Percentiles rank a stretch among this genome's conserved stretches.
Conservation (phyloP, 2,329 filamentous ascomycete species). For the Fusarium tuaranense region DNA sequence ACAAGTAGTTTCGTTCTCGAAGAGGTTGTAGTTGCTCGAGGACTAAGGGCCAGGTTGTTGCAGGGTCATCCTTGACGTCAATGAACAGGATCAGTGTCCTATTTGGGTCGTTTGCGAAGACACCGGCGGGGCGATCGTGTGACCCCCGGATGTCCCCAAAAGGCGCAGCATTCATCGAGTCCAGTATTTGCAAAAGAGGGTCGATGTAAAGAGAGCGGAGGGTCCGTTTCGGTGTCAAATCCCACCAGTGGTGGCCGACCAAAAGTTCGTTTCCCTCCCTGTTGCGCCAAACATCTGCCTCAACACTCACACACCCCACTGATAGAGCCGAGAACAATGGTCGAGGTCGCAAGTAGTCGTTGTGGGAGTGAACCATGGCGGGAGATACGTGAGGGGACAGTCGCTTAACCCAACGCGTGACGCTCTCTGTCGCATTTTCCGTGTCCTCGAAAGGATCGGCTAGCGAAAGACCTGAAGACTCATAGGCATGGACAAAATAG, state of each 20-base stretch:
- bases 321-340: conserved; percentile 72
- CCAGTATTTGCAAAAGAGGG: conserved; percentile 70
- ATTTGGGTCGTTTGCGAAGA: conserved; percentile 65
- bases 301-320: conserved; percentile 70
- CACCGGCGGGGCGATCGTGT: conserved; percentile 52
- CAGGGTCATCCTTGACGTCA: conserved; percentile 69
- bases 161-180: conserved; percentile 41
- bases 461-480: conserved; percentile 23
- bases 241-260: conserved; percentile 69
- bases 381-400: conserved; percentile 32
- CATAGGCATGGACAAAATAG: conserved; percentile 27
- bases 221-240: conserved; percentile 64
- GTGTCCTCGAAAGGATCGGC: conserved; percentile 26
- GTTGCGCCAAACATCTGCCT: conserved; percentile 75
- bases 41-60: conserved; percentile 43
- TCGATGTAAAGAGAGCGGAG: conserved; percentile 72
- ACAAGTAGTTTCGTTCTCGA: conserved; percentile 67
- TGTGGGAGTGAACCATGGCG: conserved; percentile 67
- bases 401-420: conserved; percentile 28
- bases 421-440: conserved; percentile 21
- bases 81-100: conserved; percentile 72
- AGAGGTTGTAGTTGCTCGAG: conserved; percentile 63
- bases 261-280: conserved; percentile 62
- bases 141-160: fast-evolving
- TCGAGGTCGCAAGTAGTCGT: conserved; percentile 74